Evolutionary conservation across 192 early-diverging fungal genomes (phyloP).

Genomic region (Chytriomyces hyalinus): DNA sequence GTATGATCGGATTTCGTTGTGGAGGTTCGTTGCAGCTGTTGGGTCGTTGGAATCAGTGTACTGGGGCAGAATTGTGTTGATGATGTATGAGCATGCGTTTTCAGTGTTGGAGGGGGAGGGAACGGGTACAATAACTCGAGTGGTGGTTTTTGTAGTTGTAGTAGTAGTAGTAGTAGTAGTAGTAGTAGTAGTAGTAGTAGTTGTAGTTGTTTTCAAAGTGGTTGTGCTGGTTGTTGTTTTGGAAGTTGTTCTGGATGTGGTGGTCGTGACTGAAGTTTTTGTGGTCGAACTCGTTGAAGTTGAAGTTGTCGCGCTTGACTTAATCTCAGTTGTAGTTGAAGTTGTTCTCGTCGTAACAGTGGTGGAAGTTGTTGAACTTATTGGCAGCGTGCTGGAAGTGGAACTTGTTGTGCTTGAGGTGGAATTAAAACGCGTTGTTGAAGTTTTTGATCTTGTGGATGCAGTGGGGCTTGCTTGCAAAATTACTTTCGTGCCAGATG

Average conservation of each 20-base stretch:
- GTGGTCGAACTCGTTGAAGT: neutral
- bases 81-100: neutral
- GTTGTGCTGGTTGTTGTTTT: neutral
- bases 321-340: conserved; percentile 6
- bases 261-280: neutral
- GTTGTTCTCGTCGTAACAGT: conserved; percentile 13
- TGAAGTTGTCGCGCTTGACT: conserved; percentile 7
- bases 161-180: neutral
- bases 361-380: neutral
- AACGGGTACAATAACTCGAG: neutral
- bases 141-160: conserved; percentile 3
- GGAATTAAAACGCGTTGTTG: too few relatives aligned
- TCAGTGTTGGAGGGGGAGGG: neutral
- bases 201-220: neutral
- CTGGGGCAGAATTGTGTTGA: neutral
- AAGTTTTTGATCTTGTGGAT: too few relatives aligned
- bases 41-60: neutral
- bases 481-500: too few relatives aligned
- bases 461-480: too few relatives aligned
- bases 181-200: neutral
- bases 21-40: neutral
- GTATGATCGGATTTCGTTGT: neutral
- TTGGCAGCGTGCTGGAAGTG: too few relatives aligned
- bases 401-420: too few relatives aligned
- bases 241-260: neutral